These are phyloP conservation scores for Theobroma grandiflorum DNA, from an alignment of 441 rosid species.

Conservation along the genomic window DNA sequence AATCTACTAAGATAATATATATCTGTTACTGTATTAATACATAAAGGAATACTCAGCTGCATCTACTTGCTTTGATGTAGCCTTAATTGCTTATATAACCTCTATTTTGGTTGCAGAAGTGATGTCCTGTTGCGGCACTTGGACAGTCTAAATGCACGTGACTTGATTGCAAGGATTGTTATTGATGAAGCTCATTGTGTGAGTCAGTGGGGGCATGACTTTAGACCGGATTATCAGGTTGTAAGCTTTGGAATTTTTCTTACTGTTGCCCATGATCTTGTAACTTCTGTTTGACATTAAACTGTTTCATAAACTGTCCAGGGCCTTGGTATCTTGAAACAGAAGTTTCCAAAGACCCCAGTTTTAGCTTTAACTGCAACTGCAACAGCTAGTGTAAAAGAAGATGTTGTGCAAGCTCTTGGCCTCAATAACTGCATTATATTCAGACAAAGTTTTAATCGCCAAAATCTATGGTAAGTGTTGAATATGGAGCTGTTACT, in stretches of 20 bases:
- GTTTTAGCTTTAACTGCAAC: conserved; percentile 97
- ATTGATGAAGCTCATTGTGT: conserved; percentile 99
- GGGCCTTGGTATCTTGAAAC: conserved; percentile 96
- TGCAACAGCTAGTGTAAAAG: conserved; percentile 98
- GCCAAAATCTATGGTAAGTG: conserved; percentile 84
- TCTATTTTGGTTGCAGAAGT: conserved; percentile 65
- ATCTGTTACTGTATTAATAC: not conserved
- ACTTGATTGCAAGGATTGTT: conserved; percentile 89
- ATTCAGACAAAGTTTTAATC: conserved; percentile 96
- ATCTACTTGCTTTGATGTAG: not conserved
- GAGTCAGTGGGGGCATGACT: conserved; percentile 99
- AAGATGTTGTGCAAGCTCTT: conserved; percentile 98
- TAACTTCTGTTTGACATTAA: conserved; percentile 33
- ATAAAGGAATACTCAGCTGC: conserved; percentile 2
- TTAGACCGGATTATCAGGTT: conserved; percentile 99
- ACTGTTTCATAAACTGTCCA: conserved; percentile 41
- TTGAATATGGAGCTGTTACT: conserved; percentile 23
- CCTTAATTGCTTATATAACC: conserved; percentile 7
- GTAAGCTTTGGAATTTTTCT: conserved; percentile 28
- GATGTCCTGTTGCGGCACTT: conserved; percentile 86
- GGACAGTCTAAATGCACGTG: conserved; percentile 78
- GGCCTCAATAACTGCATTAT: conserved; percentile 92
- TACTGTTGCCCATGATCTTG: conserved; percentile 4
- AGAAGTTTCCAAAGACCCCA: conserved; percentile 87
- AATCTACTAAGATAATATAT: not conserved